Percentiles rank a stretch among this genome's conserved stretches.
Evolutionary conservation across 352 stramenopile genomes (phyloP).

Genomic region (Phytopythium oedochilum): DNA sequence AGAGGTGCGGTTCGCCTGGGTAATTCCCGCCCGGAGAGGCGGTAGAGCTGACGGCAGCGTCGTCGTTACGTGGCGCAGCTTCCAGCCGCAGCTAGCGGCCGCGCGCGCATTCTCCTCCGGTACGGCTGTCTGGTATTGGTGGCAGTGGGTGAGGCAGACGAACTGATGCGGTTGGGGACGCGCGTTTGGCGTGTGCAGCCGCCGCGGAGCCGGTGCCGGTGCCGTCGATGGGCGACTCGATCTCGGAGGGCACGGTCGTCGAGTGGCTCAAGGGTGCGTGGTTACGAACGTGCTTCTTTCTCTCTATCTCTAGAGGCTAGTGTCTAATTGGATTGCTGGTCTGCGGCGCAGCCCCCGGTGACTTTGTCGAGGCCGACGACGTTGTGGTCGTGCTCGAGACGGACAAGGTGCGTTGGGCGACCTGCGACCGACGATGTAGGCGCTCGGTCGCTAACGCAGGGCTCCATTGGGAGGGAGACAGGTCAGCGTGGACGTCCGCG

Average conservation of each 20-base stretch:
- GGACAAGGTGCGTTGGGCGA: slow-evolving; percentile 89
- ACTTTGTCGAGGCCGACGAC: slow-evolving; percentile 94
- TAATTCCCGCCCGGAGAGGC: background rate
- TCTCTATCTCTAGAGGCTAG: background rate
- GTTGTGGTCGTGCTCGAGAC: slow-evolving; percentile 98
- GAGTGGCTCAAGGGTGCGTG: slow-evolving; percentile 92
- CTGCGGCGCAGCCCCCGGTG: slow-evolving; percentile 63
- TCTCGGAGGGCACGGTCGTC: slow-evolving; percentile 97
- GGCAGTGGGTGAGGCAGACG: background rate
- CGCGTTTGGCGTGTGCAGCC: slow-evolving; percentile 11
- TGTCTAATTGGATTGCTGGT: background rate
- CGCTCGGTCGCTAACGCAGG: background rate
- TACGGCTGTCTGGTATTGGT: slow-evolving; percentile 9
- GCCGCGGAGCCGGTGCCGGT: slow-evolving; percentile 62
- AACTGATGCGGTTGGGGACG: background rate
- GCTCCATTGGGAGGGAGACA: slow-evolving; percentile 14
- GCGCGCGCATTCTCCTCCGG: slow-evolving; percentile 43
- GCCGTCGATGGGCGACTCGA: slow-evolving; percentile 93
- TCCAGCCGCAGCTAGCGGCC: slow-evolving; percentile 17
- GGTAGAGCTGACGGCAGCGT: background rate
- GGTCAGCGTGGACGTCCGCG: slow-evolving; percentile 90
- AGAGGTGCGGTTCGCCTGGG: slow-evolving; percentile 11
- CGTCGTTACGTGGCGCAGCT: slow-evolving; percentile 8
- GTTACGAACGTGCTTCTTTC: background rate
- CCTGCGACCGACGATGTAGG: too few relatives aligned